Conservation (phyloP, 345 rosid species). For the Xanthoceras sorbifolium region DNA sequence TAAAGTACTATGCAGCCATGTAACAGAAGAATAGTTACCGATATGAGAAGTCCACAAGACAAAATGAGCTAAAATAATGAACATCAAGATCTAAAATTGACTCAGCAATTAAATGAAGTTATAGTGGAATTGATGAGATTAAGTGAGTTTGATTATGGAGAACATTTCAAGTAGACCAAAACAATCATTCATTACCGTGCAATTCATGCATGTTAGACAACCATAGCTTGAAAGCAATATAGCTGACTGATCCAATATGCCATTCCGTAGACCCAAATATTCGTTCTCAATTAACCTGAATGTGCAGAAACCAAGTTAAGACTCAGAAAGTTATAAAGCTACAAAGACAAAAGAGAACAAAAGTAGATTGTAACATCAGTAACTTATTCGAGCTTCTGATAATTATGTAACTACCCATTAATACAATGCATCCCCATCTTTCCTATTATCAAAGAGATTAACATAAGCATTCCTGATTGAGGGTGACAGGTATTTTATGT, state of each 20-base stretch:
- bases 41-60: constrained; percentile 4
- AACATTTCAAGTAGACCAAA: background rate
- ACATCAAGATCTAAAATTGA: background rate
- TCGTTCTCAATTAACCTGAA: constrained; percentile 89
- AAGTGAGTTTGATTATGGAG: background rate
- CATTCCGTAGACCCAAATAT: constrained; percentile 87
- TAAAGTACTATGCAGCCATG: background rate
- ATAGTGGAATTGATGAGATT: background rate
- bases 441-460: too few species aligned
- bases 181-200: constrained; percentile 62
- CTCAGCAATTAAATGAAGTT: background rate
- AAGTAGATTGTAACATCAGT: background rate
- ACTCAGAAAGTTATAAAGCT: background rate
- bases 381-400: background rate
- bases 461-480: too few species aligned
- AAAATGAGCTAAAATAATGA: constrained; percentile 1
- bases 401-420: background rate
- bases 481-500: background rate
- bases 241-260: constrained; percentile 95
- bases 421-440: background rate
- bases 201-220: constrained; percentile 83
- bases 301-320: constrained; percentile 16
- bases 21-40: too few species aligned
- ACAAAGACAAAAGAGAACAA: background rate
- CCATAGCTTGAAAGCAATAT: constrained; percentile 81